Evolutionary conservation across 2,329 filamentous ascomycete genomes (phyloP).

Genomic region (Cladophialophora chaetospira): DNA sequence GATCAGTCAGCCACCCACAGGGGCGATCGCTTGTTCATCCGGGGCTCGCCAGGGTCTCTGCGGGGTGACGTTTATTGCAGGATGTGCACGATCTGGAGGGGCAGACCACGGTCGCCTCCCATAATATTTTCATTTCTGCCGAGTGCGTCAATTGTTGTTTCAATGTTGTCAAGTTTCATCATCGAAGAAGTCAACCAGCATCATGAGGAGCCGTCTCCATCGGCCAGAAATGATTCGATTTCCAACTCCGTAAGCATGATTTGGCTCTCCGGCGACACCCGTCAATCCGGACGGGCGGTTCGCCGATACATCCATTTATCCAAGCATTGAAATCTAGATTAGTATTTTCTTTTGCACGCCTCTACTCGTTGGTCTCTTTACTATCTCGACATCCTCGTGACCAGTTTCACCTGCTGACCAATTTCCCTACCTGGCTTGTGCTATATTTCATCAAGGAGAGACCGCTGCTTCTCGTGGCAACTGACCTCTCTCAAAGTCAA

Average conservation of each 20-base stretch:
- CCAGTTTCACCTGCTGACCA: conserved; percentile 16
- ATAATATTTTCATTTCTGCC: neutral
- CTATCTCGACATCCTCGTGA: conserved; percentile 14
- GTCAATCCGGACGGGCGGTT: conserved; percentile 3
- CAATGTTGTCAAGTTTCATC: neutral
- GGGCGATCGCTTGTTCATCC: too few species aligned
- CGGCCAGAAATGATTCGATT: neutral
- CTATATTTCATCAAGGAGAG: conserved; percentile 4
- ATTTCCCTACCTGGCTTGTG: conserved; percentile 1
- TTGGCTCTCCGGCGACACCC: conserved; percentile 2
- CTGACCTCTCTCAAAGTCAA: neutral
- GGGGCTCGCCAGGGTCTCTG: neutral
- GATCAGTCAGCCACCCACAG: too few species aligned
- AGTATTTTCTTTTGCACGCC: conserved; percentile 19
- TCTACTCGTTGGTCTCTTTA: neutral
- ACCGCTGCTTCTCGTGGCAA: conserved; percentile 3
- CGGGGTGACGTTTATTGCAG: neutral
- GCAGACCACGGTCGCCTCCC: neutral
- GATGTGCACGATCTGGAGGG: conserved; percentile 1
- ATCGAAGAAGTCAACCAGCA: too few species aligned
- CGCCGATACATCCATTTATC: conserved; percentile 11
- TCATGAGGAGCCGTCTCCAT: neutral
- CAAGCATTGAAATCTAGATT: conserved; percentile 8
- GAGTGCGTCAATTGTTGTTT: neutral
- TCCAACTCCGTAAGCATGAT: neutral